These are phyloP conservation scores for Lycium barbarum DNA, from an alignment of 257 asterid species.

Conservation along the genomic window DNA sequence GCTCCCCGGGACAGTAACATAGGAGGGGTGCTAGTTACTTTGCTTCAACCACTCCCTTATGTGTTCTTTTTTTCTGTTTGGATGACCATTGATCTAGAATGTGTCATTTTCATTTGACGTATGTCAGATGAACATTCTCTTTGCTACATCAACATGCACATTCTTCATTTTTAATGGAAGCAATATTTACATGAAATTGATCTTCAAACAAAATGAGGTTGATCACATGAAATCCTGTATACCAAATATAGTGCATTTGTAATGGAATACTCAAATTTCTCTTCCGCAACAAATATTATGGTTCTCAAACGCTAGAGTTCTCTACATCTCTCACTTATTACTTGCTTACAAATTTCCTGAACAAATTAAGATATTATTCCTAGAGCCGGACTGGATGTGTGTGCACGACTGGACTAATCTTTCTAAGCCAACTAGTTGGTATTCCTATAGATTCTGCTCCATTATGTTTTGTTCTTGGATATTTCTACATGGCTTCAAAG, in stretches of 20 bases:
- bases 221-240: slow-evolving; percentile 13
- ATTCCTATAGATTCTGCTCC: neutral
- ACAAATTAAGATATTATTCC: neutral
- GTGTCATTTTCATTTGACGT: neutral
- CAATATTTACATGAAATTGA: neutral
- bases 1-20: neutral
- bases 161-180: slow-evolving; percentile 9
- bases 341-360: neutral
- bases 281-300: neutral
- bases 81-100: neutral
- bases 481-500: neutral
- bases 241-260: neutral
- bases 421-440: neutral
- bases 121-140: neutral
- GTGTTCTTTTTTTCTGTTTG: neutral
- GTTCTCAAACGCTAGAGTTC: neutral
- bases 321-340: neutral
- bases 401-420: neutral
- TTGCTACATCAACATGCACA: neutral
- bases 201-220: neutral
- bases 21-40: neutral
- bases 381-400: neutral
- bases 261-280: neutral
- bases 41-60: neutral
- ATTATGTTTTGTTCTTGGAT: neutral